A percentile compares a stretch with the other conserved stretches of the same genome.
These are phyloP conservation scores for Aegilops speltoides DNA, from an alignment of 176 grass and related monocot species.

Conservation along the genomic window DNA sequence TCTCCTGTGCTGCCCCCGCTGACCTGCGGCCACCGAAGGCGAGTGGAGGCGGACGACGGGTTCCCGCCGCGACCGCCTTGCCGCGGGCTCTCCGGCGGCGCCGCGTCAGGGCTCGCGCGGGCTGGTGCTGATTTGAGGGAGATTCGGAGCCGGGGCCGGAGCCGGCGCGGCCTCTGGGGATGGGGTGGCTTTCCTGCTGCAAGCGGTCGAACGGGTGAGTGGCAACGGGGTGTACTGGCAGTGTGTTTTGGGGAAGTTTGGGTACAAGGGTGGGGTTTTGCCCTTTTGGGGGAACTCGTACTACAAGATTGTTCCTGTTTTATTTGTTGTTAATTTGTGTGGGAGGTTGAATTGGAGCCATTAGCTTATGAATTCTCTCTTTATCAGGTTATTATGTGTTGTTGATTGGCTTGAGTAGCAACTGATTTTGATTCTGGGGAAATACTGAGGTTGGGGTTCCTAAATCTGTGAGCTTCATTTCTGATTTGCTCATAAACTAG, in stretches of 20 bases:
- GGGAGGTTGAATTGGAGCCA: not conserved
- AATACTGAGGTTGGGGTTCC: not conserved
- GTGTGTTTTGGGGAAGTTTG: not conserved
- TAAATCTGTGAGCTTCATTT: not conserved
- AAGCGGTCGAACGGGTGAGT: conserved; percentile 45
- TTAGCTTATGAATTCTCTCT: not conserved
- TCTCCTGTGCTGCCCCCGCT: not conserved
- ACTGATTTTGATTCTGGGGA: not conserved
- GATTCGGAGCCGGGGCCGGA: not conserved
- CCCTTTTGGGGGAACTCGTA: not conserved
- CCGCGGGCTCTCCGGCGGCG: not conserved
- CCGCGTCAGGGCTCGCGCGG: not conserved
- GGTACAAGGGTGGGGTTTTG: not conserved
- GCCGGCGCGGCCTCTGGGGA: not conserved
- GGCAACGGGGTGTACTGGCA: no score
- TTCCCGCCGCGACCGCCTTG: not conserved
- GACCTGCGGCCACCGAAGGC: not conserved
- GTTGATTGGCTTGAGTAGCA: not conserved
- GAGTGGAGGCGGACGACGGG: not conserved
- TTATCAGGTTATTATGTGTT: not conserved
- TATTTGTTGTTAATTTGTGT: not conserved
- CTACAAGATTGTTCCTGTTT: no score
- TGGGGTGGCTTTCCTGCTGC: conserved; percentile 51
- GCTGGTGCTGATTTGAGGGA: not conserved
- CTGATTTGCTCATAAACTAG: not conserved